Conservation (phyloP, 2,329 filamentous ascomycete genomes). For the Pochonia chlamydosporia region DNA sequence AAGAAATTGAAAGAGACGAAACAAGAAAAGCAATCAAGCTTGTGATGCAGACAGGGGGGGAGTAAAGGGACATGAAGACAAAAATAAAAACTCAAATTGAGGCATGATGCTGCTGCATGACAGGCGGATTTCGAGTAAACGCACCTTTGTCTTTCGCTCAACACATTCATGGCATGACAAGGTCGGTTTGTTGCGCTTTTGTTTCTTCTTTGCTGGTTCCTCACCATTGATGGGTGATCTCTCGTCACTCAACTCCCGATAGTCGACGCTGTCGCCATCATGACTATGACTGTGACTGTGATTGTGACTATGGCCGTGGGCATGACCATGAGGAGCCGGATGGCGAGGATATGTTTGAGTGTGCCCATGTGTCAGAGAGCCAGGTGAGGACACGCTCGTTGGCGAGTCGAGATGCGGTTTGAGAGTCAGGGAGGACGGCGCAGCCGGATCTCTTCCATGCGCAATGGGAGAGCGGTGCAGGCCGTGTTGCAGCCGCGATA, state of each 20-base stretch:
- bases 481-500: conserved; percentile 8
- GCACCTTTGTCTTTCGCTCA: conserved; percentile 73
- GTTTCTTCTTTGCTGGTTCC: conserved; percentile 58
- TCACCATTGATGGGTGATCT: conserved; percentile 17
- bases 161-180: conserved; percentile 75
- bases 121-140: too few species aligned
- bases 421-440: conserved; percentile 4
- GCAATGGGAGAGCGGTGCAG: conserved; percentile 4
- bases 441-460: conserved; percentile 1
- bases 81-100: conserved; percentile 1
- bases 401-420: conserved; percentile 8
- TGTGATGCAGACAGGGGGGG: not conserved
- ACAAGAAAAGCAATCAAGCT: not conserved
- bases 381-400: conserved; percentile 5
- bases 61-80: not conserved
- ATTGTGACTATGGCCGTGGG: not conserved
- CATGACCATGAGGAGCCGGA: conserved; percentile 4
- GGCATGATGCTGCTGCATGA: too few species aligned
- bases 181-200: conserved; percentile 81
- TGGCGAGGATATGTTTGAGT: conserved; percentile 8
- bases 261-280: conserved; percentile 10
- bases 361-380: not conserved
- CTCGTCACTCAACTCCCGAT: conserved; percentile 8
- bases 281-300: conserved; percentile 1
- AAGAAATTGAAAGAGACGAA: not conserved